These are phyloP conservation scores for Lactifluus subvellereus DNA, from an alignment of 768 basidiomycete species.

Conservation along the genomic window DNA sequence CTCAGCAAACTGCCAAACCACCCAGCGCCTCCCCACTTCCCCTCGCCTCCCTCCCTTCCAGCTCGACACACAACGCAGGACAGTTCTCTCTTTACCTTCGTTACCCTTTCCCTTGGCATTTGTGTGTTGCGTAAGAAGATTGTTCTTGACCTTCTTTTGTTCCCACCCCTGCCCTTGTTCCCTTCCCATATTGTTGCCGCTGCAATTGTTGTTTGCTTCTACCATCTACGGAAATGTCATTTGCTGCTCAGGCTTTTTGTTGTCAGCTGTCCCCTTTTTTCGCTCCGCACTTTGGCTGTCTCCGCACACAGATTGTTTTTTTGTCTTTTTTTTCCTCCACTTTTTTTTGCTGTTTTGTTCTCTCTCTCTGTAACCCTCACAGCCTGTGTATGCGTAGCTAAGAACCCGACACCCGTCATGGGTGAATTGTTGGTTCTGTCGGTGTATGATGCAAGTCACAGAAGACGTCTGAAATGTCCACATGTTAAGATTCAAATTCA, in stretches of 20 bases:
- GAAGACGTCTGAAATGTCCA: not conserved
- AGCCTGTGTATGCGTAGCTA: constrained; percentile 16
- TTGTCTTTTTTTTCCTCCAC: not conserved
- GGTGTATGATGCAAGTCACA: constrained; percentile 2
- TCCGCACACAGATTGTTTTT: not conserved
- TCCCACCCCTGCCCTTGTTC: not conserved
- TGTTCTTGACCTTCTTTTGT: not conserved
- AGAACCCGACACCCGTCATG: constrained; percentile 3
- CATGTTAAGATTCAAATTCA: not conserved
- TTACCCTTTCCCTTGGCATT: not conserved
- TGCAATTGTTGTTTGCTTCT: constrained; percentile 15
- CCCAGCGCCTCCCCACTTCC: not conserved
- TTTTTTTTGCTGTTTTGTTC: not conserved
- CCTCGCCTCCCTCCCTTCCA: not conserved
- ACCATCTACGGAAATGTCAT: constrained; percentile 13
- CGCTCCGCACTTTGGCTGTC: constrained; percentile 9
- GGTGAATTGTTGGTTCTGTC: not conserved
- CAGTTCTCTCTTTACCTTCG: not conserved
- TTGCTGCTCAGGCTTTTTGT: not conserved
- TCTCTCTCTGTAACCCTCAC: constrained; percentile 18
- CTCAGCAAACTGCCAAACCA: not conserved
- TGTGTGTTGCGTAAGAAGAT: constrained; percentile 12
- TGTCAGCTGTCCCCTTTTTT: not conserved
- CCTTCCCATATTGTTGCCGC: constrained; percentile 2
- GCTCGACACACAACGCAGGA: constrained; percentile 8